A percentile compares a stretch with the other conserved stretches of the same genome.
phyloP scores from a whole-genome alignment of 345 rosid species.

The Citrus unshiu region DNA sequence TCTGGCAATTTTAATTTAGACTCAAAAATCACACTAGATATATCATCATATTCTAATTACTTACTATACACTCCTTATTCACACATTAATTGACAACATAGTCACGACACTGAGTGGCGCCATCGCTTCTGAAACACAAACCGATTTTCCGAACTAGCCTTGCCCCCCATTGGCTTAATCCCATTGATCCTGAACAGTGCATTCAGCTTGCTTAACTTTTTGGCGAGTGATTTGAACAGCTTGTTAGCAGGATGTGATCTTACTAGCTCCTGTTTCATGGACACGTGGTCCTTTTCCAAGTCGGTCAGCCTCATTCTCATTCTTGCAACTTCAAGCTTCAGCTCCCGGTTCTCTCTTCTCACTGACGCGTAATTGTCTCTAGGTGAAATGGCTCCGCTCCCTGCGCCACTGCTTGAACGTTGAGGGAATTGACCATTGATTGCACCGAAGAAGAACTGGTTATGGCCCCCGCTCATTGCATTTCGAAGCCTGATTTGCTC shows the following conservation, averaged over 20 bases:
- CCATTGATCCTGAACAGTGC: constrained; percentile 60
- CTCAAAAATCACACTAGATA: constrained; percentile 19
- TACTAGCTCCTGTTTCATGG: constrained; percentile 89
- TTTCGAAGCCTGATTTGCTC: constrained; percentile 93
- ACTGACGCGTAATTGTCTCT: constrained; percentile 96
- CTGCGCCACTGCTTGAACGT: constrained; percentile 81
- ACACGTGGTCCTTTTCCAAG: constrained; percentile 87
- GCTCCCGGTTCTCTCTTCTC: constrained; percentile 91
- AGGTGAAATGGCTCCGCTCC: constrained; percentile 97
- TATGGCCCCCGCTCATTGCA: constrained; percentile 88
- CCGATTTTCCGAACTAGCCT: constrained; percentile 56
- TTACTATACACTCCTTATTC: constrained; percentile 33
- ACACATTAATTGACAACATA: constrained; percentile 5
- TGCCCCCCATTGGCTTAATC: constrained; percentile 49
- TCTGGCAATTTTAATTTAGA: constrained; percentile 14
- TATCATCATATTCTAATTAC: constrained; percentile 4
- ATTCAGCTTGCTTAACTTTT: constrained; percentile 75
- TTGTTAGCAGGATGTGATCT: constrained; percentile 65
- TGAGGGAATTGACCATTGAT: constrained; percentile 73
- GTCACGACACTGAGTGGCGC: constrained; percentile 81
- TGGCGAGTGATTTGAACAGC: constrained; percentile 74
- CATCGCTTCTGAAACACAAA: constrained; percentile 71
- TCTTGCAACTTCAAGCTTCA: constrained; percentile 95
- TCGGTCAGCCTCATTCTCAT: constrained; percentile 99
- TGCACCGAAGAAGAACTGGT: constrained; percentile 69